Conservation (phyloP, 1,284 basidiomycete genomes). For the Ganoderma meredithae region DNA sequence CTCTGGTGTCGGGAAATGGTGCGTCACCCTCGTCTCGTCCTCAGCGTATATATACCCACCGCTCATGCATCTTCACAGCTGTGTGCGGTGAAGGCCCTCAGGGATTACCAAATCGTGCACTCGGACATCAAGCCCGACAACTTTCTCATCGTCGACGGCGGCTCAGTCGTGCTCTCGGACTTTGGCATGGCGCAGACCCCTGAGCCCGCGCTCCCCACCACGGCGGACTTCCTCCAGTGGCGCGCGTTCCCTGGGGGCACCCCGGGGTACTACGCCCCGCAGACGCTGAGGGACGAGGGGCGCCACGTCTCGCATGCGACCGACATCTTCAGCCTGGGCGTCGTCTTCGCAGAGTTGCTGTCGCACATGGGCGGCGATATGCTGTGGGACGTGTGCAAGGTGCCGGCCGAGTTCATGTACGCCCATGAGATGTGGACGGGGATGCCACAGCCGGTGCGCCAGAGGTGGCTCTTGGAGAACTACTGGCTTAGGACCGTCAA, state of each 20-base stretch:
- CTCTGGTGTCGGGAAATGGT: conserved; percentile 28
- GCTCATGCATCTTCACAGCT: background rate
- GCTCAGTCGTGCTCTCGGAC: conserved; percentile 65
- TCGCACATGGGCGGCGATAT: background rate
- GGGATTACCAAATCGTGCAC: conserved; percentile 67
- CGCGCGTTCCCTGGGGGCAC: conserved; percentile 9
- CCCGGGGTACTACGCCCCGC: conserved; percentile 22
- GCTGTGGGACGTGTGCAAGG: background rate
- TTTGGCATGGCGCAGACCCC: conserved; percentile 54
- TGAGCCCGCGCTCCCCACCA: conserved; percentile 38
- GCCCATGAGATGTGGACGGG: background rate
- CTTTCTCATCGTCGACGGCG: conserved; percentile 56
- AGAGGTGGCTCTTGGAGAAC: background rate
- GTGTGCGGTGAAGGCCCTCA: conserved; percentile 40
- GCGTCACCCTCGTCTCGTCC: background rate
- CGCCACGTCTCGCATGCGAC: background rate
- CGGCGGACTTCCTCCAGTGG: conserved; percentile 6
- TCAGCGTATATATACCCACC: no score
- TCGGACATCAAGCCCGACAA: conserved; percentile 77
- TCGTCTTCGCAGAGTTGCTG: conserved; percentile 24
- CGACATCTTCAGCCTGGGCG: conserved; percentile 25
- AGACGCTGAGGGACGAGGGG: background rate
- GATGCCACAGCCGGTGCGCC: background rate
- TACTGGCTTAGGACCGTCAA: background rate
- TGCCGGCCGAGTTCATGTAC: background rate